Conservation (phyloP, 1,284 basidiomycete species). For the Gomphus bonarii region DNA sequence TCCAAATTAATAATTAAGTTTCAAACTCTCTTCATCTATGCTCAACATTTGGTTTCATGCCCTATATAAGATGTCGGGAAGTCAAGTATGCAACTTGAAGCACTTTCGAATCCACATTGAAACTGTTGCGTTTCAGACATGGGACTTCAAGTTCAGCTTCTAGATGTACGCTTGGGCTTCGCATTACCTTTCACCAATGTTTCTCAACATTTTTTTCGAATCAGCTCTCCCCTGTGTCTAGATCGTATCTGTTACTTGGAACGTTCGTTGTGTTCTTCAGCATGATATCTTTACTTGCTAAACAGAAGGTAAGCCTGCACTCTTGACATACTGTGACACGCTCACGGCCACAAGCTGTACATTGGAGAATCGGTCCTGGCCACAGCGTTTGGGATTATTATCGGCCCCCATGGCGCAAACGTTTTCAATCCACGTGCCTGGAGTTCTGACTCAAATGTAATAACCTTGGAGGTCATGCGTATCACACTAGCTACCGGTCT, state of each 20-base stretch:
- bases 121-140: background rate
- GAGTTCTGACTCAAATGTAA: slow-evolving; percentile 37
- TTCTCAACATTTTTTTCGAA: background rate
- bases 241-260: slow-evolving; percentile 67
- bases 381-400: slow-evolving; percentile 63
- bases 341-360: slow-evolving; percentile 34
- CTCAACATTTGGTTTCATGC: too few relatives aligned
- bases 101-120: too few relatives aligned
- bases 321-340: background rate
- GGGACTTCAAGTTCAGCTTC: background rate
- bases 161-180: background rate
- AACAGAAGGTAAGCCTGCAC: slow-evolving; percentile 47
- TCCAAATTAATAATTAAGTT: too few relatives aligned
- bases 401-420: slow-evolving; percentile 57
- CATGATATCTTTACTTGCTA: slow-evolving; percentile 71
- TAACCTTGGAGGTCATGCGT: slow-evolving; percentile 74
- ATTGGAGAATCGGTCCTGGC: slow-evolving; percentile 91
- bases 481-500: slow-evolving; percentile 92
- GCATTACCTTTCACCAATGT: background rate
- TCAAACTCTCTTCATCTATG: too few relatives aligned
- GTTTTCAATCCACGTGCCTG: slow-evolving; percentile 77
- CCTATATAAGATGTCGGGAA: too few relatives aligned
- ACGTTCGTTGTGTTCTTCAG: slow-evolving; percentile 61
- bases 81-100: too few relatives aligned
- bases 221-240: slow-evolving; percentile 28